Evolutionary conservation across 306 rosid genomes (phyloP).

Genomic region (Sesbania bispinosa): DNA sequence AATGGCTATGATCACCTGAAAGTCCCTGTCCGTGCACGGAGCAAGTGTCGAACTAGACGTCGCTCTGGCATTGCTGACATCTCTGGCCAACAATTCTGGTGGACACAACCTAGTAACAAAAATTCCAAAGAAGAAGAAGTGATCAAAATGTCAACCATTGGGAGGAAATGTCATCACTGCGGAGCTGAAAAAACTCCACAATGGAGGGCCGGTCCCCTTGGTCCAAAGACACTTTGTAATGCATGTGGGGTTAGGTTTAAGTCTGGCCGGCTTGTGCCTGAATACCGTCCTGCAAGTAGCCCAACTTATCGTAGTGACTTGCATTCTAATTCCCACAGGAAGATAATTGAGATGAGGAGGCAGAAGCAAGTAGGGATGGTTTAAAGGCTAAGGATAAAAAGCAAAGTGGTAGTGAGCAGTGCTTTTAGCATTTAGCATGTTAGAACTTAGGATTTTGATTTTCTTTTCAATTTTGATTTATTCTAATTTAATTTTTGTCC

Average conservation of each 20-base stretch:
- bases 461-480: slow-evolving; percentile 29
- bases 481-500: slow-evolving; percentile 29
- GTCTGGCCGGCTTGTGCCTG: slow-evolving; percentile 70
- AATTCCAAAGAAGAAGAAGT: slow-evolving; percentile 5
- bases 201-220: slow-evolving; percentile 77
- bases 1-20: slow-evolving; percentile 50
- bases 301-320: slow-evolving; percentile 50
- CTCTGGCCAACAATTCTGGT: slow-evolving; percentile 31
- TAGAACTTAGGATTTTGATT: slow-evolving; percentile 34
- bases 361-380: slow-evolving; percentile 39
- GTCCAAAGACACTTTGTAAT: slow-evolving; percentile 75
- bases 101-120: slow-evolving; percentile 28
- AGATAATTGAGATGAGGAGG: slow-evolving; percentile 65
- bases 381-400: slow-evolving; percentile 44
- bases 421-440: slow-evolving; percentile 28
- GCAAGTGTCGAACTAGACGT: slow-evolving; percentile 45
- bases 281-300: slow-evolving; percentile 75
- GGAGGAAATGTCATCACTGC: slow-evolving; percentile 68
- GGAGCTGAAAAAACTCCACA: slow-evolving; percentile 67
- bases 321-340: slow-evolving; percentile 81
- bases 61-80: slow-evolving; percentile 20
- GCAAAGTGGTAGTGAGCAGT: slow-evolving; percentile 27
- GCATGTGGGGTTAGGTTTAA: slow-evolving; percentile 76
- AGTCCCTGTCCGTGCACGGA: slow-evolving; percentile 61
- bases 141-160: slow-evolving; percentile 12